Base-by-base conservation (phyloP, 2,329 filamentous ascomycete genomes). In the Domatiomyces globalis region DNA sequence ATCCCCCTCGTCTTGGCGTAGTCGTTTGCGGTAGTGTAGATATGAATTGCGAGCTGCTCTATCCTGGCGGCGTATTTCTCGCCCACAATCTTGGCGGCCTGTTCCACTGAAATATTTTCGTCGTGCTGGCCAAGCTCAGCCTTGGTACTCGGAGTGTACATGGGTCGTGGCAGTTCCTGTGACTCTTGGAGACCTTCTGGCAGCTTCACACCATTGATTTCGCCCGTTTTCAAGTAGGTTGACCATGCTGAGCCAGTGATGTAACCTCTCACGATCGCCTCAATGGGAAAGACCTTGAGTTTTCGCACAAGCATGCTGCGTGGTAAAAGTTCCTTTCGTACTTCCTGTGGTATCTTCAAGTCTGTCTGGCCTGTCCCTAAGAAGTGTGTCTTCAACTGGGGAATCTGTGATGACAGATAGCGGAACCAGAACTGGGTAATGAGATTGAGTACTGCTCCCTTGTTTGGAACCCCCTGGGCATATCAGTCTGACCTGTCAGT, bases 251-350 rank as follows among this genome's bases (percentile, higher is more conserved):
- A 85, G 44, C 88, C 88, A 5, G 88, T 88, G 64, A 95, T 81
- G 71, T 94, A 94, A 59, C 88, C 88, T 52, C 87, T 81, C n/a
- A 94, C 85, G 56, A 90, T 90, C 44, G 81, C 84, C 69, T 90
- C 85, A 56, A 94, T 74, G 20, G 85, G 85, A 53, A 94, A 79
- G 56, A 92, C 79, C 61, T 81, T 78, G 52, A 87, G 74, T 57
- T 79, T 80, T 55, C 81, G 79, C 51, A 90, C 84, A 58, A 80
- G 77, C 87, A 94, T 94, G 64, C 77, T 81, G 54, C 87, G 81
- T 39, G 77, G 67, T 15, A 70, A 66, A 68, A 72, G 54, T 20
- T 54, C 45, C 18, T 50, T 20, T 12, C 43, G 49, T 20, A 54
- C 36, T 27, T 54, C 43, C 17, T 46, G 25, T 18, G 59, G 58